Evolutionary conservation across 495 filamentous ascomycete genomes (phyloP), one percentile per base, ranked within the genome.

Genomic region (Ascobolus immersus): DNA sequence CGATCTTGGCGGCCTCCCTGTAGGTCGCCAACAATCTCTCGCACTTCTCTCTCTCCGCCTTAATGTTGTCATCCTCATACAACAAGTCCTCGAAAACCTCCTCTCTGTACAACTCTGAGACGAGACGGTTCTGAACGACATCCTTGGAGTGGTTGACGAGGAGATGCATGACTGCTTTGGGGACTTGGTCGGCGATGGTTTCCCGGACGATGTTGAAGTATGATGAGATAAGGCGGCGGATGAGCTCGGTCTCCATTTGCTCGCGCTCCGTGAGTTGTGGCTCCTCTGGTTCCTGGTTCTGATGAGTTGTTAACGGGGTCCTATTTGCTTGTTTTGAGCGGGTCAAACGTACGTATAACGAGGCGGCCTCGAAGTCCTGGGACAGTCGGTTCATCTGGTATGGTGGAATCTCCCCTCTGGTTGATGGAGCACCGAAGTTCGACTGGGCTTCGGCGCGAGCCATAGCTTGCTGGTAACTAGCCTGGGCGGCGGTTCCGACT

Each of bases 131-230:
- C 53, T 96, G 86, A 20, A 96, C 80, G 4, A 77, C 82, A 40
- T 96, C 86, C 51, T 93, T 96, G 52, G 77, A 86, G 56, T 90
- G 77, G 54, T 96, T 94, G 43, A 96, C 86, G 28, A 96, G 69
- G 8, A 96, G 71, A 48, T 96, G 86, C 86, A 96, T 96, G 44
- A 96, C 74, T 1, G 86, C 86, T 57, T 96, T 96, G 30, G 86
- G 86, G 13, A 96, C 89, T 53, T 94, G 84, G 47, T 96, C 86
- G 17, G 84, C 84, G 43, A 93, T 92, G 23, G 77, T 79, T 50
- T 96, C 86, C 34, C 86, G 76, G 8, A 96, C 86, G 42, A 96
- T 96, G 47, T 90, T 82, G 62, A 96, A 96, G 53, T 96, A 96
- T 1, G 80, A 92, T 33, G 75, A 82, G 44, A 96, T 96, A 21